These are phyloP conservation scores for Xylaria sp. DNA, from an alignment of 2,329 filamentous ascomycete species.

Conservation along the genomic window DNA sequence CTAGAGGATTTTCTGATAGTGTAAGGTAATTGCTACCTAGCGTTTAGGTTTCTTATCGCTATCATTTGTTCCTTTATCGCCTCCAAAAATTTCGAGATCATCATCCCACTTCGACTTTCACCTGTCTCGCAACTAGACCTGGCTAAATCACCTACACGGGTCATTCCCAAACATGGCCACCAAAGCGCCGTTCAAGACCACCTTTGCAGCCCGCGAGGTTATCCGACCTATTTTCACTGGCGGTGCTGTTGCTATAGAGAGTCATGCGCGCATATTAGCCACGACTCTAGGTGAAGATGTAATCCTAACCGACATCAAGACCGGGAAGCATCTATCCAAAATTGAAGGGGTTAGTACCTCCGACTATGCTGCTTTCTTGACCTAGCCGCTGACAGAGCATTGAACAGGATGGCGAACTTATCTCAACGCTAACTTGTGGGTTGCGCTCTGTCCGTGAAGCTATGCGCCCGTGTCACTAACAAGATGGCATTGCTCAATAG, in stretches of 20 bases:
- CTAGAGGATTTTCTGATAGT: not conserved
- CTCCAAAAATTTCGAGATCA: slow-evolving; percentile 44
- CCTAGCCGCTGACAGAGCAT: slow-evolving; percentile 16
- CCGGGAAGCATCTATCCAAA: slow-evolving; percentile 82
- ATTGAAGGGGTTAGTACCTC: slow-evolving; percentile 79
- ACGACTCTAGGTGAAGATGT: slow-evolving; percentile 94
- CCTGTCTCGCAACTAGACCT: slow-evolving; percentile 14
- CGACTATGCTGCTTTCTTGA: slow-evolving; percentile 3
- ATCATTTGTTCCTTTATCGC: slow-evolving; percentile 36
- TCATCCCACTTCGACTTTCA: slow-evolving; percentile 34
- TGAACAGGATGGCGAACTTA: slow-evolving; percentile 77
- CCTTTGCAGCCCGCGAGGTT: slow-evolving; percentile 84
- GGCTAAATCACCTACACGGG: not conserved
- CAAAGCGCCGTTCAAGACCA: slow-evolving; percentile 79
- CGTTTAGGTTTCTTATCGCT: slow-evolving; percentile 39
- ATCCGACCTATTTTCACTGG: slow-evolving; percentile 96
- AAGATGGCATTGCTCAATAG: slow-evolving; percentile 56
- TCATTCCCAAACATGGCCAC: slow-evolving; percentile 64
- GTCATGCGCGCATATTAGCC: slow-evolving; percentile 82
- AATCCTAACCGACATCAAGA: slow-evolving; percentile 84
- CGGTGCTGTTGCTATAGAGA: slow-evolving; percentile 85
- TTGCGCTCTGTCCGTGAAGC: slow-evolving; percentile 14
- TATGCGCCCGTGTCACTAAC: slow-evolving; percentile 40
- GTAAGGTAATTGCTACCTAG: slow-evolving; percentile 10
- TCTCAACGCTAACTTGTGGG: slow-evolving; percentile 78